These are phyloP conservation scores for Ogataea sp. DNA, from an alignment of 805 yeast species.

Conservation along the genomic window DNA sequence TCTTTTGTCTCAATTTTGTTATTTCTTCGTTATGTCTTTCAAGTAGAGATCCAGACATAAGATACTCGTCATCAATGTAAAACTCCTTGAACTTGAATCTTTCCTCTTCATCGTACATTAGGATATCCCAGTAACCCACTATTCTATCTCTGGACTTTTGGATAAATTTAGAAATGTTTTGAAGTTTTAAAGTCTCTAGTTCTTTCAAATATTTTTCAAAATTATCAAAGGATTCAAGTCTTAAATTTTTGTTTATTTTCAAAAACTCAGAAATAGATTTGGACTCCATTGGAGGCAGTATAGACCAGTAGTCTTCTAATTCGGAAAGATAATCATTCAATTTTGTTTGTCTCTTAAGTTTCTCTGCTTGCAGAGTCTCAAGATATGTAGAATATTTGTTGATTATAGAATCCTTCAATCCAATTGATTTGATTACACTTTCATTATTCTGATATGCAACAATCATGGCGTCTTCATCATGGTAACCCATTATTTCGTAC, in stretches of 20 bases:
- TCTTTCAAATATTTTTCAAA: conserved; percentile 50
- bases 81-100: conserved; percentile 36
- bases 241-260: conserved; percentile 37
- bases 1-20: conserved; percentile 38
- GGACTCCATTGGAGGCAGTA: conserved; percentile 27
- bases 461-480: background rate
- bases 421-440: conserved; percentile 3
- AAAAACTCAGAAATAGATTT: conserved; percentile 28
- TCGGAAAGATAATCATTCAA: conserved; percentile 24
- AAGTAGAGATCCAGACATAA: conserved; percentile 51
- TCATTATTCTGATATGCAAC: background rate
- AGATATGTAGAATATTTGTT: background rate
- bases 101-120: conserved; percentile 51
- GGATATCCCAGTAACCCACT: conserved; percentile 48
- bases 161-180: conserved; percentile 62
- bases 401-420: conserved; percentile 2
- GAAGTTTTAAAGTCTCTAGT: conserved; percentile 50
- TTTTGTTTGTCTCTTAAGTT: conserved; percentile 28
- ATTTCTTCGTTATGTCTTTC: conserved; percentile 60
- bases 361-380: conserved; percentile 20
- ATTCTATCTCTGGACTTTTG: conserved; percentile 52
- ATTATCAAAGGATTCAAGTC: conserved; percentile 36
- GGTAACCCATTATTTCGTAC: conserved; percentile 1
- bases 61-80: conserved; percentile 27
- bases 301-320: conserved; percentile 36